Percentiles rank a stretch among this genome's conserved stretches.
phyloP scores from a whole-genome alignment of 441 rosid species.

The Corymbia citriodora region DNA sequence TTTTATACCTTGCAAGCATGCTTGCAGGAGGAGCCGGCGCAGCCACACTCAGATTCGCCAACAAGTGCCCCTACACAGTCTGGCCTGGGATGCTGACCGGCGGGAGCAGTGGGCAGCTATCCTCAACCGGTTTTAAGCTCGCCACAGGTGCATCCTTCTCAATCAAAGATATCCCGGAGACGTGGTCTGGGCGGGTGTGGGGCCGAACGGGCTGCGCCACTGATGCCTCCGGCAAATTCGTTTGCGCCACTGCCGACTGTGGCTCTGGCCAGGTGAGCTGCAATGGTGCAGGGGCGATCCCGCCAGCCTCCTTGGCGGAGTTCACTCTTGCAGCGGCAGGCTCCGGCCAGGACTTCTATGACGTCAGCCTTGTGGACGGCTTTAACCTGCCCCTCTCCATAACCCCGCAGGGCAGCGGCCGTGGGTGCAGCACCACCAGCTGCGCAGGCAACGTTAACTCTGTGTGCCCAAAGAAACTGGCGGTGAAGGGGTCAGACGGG shows the following conservation, averaged over 20 bases:
- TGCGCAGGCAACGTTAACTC: constrained; percentile 26
- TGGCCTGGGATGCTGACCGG: neutral
- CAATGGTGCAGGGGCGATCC: constrained; percentile 22
- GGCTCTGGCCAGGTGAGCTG: constrained; percentile 24
- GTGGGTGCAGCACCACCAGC: constrained; percentile 16
- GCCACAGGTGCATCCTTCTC: neutral
- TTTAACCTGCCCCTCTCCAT: constrained; percentile 33
- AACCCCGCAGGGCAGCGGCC: constrained; percentile 10
- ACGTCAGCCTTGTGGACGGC: constrained; percentile 13
- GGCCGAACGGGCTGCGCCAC: constrained; percentile 23
- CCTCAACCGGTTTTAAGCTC: constrained; percentile 4
- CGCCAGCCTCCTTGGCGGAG: constrained; percentile 30
- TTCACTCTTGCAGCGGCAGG: neutral
- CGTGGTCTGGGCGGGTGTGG: constrained; percentile 32
- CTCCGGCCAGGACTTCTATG: constrained; percentile 5
- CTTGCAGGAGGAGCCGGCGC: constrained; percentile 1
- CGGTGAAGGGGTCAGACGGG: constrained; percentile 9
- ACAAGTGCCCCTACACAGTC: neutral
- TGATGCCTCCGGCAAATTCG: constrained; percentile 11
- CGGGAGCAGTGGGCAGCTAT: neutral
- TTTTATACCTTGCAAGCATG: neutral
- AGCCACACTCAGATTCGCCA: neutral
- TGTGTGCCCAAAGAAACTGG: constrained; percentile 29
- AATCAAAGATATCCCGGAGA: neutral
- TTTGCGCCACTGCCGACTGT: constrained; percentile 32